A percentile compares a stretch with the other conserved stretches of the same genome.
Evolutionary conservation across 306 rosid genomes (phyloP).

Genomic region (Quercus agrifolia): DNA sequence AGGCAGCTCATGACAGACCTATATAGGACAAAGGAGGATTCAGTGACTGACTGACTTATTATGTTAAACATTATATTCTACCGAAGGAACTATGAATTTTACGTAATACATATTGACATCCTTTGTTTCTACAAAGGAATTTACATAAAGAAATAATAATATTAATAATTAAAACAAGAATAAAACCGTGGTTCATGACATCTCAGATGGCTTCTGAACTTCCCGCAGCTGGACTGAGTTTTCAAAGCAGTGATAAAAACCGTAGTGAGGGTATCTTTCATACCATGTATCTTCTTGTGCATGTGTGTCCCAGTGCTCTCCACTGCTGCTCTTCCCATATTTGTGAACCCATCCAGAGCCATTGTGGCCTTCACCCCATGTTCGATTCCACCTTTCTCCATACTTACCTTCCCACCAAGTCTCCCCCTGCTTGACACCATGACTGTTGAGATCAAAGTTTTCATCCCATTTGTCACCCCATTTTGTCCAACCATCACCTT

Average conservation of each 20-base stretch:
- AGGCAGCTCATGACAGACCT: background rate
- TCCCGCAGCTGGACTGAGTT: conserved; percentile 88
- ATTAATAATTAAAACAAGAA: background rate
- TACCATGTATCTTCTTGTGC: conserved; percentile 83
- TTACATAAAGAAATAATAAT: background rate
- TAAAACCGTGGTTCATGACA: background rate
- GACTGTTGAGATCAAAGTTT: conserved; percentile 55
- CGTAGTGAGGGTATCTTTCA: conserved; percentile 84
- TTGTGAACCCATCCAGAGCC: conserved; percentile 96
- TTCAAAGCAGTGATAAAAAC: conserved; percentile 77
- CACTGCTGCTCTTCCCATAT: conserved; percentile 92
- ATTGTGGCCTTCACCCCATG: conserved; percentile 94
- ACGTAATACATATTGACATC: background rate
- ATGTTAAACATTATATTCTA: background rate
- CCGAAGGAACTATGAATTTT: background rate
- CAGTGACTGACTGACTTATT: background rate
- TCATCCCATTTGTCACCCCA: conserved; percentile 99
- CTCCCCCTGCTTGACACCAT: conserved; percentile 92
- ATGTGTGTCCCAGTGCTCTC: conserved; percentile 98
- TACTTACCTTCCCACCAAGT: conserved; percentile 92
- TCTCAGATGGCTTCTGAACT: conserved; percentile 67
- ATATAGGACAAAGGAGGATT: background rate
- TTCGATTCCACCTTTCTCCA: conserved; percentile 85
- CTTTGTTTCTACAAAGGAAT: background rate
- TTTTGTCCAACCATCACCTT: conserved; percentile 80